phyloP scores from a whole-genome alignment of 768 basidiomycete species.

The Rhodosporidiobolus sp. region DNA sequence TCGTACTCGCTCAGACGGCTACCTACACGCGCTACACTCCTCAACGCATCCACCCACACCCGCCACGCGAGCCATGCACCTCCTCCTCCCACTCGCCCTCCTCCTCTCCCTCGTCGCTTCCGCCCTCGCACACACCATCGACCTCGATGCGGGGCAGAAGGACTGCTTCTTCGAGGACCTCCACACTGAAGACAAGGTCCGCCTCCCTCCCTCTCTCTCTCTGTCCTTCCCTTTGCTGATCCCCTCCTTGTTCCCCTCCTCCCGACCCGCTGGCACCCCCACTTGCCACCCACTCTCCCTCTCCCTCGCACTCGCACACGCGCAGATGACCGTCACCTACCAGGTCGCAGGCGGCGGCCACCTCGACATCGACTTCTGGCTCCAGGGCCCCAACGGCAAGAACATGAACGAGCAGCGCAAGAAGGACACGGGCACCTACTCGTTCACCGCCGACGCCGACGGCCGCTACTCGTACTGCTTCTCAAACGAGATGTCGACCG shows the following conservation, averaged over 20 bases:
- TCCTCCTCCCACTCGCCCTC: neutral
- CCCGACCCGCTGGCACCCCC: neutral
- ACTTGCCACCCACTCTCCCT: neutral
- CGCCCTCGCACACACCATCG: slow-evolving; percentile 47
- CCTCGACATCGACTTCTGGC: slow-evolving; percentile 96
- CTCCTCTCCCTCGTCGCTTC: neutral
- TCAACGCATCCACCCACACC: neutral
- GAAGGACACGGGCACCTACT: slow-evolving; percentile 81
- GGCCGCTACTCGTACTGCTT: slow-evolving; percentile 95
- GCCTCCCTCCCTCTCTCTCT: neutral
- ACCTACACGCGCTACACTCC: neutral
- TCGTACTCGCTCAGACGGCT: neutral
- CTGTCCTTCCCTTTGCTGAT: neutral
- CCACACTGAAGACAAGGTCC: slow-evolving; percentile 81
- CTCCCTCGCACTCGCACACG: neutral
- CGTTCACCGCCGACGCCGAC: slow-evolving; percentile 80
- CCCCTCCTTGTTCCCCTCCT: slow-evolving; percentile 1
- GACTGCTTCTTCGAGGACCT: slow-evolving; percentile 97
- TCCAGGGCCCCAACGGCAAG: slow-evolving; percentile 68
- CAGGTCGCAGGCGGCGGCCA: slow-evolving; percentile 97
- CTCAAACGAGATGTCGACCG: slow-evolving; percentile 96
- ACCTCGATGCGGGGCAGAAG: slow-evolving; percentile 70
- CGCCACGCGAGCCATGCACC: too few species aligned
- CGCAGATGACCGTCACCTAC: slow-evolving; percentile 96
- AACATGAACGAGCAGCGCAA: slow-evolving; percentile 75